Evolutionary conservation across 2,329 filamentous ascomycete species (phyloP), one percentile per base, ranked within the genome.

Genomic region (Sporothrix phasma): DNA sequence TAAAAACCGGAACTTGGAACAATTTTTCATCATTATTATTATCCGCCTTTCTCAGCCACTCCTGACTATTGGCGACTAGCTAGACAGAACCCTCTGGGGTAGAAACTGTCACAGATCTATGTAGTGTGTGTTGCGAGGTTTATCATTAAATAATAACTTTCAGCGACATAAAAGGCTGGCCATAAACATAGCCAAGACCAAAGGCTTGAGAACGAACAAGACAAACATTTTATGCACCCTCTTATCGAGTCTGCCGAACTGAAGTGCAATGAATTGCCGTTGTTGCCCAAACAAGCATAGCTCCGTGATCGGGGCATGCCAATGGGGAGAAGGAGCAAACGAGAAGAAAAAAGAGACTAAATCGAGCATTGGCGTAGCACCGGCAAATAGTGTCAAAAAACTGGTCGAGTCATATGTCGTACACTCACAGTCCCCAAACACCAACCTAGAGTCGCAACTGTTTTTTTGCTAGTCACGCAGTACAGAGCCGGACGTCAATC

Each of bases 391-490:
- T 53, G 47, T 53, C 47, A 58, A 58, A 59, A 59, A 59, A 29
- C 54, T 22, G 15, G 54, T 29, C 24, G 37, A 59, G 56, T 59
- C 56, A 59, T n/a, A n/a, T n/a, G n/a, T n/a, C n/a, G n/a, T n/a
- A n/a, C 56, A 46, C 37, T 5, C 41, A 26, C 53, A 15, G 34
- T 37, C 24, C 58, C 45, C 22, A 47, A 53, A 54, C n/a, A 56
- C 60, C 34, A 46, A 62, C 60, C 19, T 5, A 47, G 39, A 47
- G 58, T n/a, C 58, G 43, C 31, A 34, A 43, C n/a, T n/a, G 34
- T 39, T 53, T 60, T 54, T 51, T 47, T 54, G 37, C 31, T 31
- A 51, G 47, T 13, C 39, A 64, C 58, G 63, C 47, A 47, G 54
- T 54, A 43, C 24, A 26, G 43, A 49, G 26, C 31, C 34, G 7